Base-by-base conservation (phyloP, 2,329 filamentous ascomycete species). In the Fusarium sp. region DNA sequence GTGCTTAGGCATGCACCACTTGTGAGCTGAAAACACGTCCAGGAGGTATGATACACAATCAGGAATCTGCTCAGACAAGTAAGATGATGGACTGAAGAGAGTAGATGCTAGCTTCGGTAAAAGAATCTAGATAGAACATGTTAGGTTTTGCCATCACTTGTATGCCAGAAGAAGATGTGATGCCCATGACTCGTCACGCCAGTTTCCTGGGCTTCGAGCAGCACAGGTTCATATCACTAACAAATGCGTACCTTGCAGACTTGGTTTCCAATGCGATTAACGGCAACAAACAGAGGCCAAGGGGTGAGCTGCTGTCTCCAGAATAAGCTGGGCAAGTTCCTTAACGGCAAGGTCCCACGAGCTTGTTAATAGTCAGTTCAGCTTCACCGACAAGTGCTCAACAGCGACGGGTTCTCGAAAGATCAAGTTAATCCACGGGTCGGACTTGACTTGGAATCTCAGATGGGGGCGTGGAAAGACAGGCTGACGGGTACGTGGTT, bases 341-440 rank as follows among this genome's bases (percentile, higher is more conserved):
- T 59, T 37, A 51, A 53, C 54, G 68, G 64, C 65, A 68, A 53
- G 57, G 56, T 55, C 41, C 58, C 57, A 46, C 45, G 55, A 61
- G 50, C 35, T 59, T 70, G 55, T 63, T 63, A 43, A 49, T 56
- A 53, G 64, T 70, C 66, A 70, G 68, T 48, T 52, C 46, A 38
- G 44, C 45, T 45, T 58, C 41, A 31, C 38, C 31, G 37, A 49
- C 50, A 8, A 25, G 23, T 25, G 23, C 23, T 25, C 8, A 25
- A 25, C 23, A 25, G 8, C 23, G 23, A 25, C 23, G 23, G 23
- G 23, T 25, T 25, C 23, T 6, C 23, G 23, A 5, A 25, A 25
- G 54, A 60, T 37, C 54, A 49, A 25, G 44, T 37, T 21, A 58
- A 50, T 42, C 48, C 46, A 58, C 46, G 35, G 39, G 45, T 55